phyloP scores from a whole-genome alignment of 805 yeast genomes.

The Ogataea nakhonphanomensis region DNA sequence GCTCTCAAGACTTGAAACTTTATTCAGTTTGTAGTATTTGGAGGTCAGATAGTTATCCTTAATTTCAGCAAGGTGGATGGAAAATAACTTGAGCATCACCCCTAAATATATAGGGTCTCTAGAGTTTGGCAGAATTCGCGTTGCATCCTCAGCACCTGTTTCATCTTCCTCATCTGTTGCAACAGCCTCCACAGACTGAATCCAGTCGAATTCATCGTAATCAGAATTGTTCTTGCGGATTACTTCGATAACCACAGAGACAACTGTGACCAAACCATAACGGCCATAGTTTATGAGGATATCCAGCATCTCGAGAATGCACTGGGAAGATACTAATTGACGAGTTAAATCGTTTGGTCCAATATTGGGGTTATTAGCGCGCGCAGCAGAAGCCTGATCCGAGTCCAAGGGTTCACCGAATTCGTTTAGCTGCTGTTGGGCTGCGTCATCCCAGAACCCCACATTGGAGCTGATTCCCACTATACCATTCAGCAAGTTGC shows the following conservation, averaged over 20 bases:
- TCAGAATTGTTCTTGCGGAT: slow-evolving; percentile 94
- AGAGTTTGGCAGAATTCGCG: slow-evolving; percentile 67
- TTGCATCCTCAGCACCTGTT: neutral
- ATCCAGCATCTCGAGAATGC: slow-evolving; percentile 63
- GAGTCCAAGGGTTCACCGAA: slow-evolving; percentile 73
- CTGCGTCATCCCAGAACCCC: slow-evolving; percentile 31
- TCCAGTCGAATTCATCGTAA: slow-evolving; percentile 59
- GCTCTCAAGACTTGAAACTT: slow-evolving; percentile 38
- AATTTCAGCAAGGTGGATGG: slow-evolving; percentile 38
- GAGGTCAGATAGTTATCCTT: slow-evolving; percentile 32
- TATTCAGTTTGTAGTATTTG: slow-evolving; percentile 27
- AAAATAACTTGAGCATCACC: slow-evolving; percentile 71
- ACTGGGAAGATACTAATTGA: slow-evolving; percentile 72
- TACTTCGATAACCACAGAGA: slow-evolving; percentile 87
- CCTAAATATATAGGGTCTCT: slow-evolving; percentile 94
- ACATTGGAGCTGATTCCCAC: slow-evolving; percentile 48
- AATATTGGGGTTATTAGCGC: slow-evolving; percentile 70
- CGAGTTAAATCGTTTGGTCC: slow-evolving; percentile 96
- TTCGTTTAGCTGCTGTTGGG: slow-evolving; percentile 25
- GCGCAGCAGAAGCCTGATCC: slow-evolving; percentile 23
- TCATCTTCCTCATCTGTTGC: slow-evolving; percentile 12
- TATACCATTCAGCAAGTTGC: slow-evolving; percentile 89
- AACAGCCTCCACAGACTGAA: slow-evolving; percentile 25
- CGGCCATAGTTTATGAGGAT: slow-evolving; percentile 78
- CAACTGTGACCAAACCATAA: slow-evolving; percentile 83